phyloP scores from a whole-genome alignment of 768 basidiomycete species.

The Coprinopsis marcescibilis region DNA sequence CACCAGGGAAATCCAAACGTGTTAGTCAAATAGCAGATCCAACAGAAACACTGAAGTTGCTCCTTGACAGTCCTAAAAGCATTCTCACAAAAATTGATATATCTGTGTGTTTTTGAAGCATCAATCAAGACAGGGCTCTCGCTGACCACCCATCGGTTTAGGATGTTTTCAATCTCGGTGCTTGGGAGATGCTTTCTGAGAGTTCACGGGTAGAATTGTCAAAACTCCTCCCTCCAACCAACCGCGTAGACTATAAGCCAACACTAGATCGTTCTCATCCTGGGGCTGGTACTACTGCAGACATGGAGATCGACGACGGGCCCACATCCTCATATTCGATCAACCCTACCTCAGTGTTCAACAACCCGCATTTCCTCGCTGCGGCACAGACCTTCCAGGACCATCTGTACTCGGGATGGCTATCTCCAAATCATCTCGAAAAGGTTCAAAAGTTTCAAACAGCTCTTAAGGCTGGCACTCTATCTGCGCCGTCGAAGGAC shows the following conservation, averaged over 20 bases:
- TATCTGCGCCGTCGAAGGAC: constrained; percentile 60
- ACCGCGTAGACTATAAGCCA: constrained; percentile 30
- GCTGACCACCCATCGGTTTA: constrained; percentile 14
- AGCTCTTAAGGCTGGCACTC: constrained; percentile 37
- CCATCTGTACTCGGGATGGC: constrained; percentile 49
- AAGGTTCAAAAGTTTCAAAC: constrained; percentile 37
- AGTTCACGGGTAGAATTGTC: constrained; percentile 33
- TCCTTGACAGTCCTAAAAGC: constrained; percentile 46
- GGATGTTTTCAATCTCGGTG: constrained; percentile 42
- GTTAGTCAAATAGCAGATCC: constrained; percentile 24
- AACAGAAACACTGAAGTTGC: constrained; percentile 27
- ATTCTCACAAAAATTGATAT: constrained; percentile 43
- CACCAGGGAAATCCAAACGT: constrained; percentile 18
- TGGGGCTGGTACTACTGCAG: constrained; percentile 18
- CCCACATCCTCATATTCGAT: not conserved
- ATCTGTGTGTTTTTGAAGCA: constrained; percentile 33
- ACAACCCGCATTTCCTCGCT: constrained; percentile 46
- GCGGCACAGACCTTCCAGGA: constrained; percentile 56
- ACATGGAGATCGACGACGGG: constrained; percentile 12
- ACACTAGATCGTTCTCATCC: constrained; percentile 34
- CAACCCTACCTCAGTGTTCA: constrained; percentile 39
- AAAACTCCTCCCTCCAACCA: constrained; percentile 41
- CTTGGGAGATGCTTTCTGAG: constrained; percentile 41
- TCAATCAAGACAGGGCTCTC: not conserved
- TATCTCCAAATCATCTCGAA: constrained; percentile 36